Conservation (phyloP, 1,284 basidiomycete genomes). For the Apiotrichum gamsii region DNA sequence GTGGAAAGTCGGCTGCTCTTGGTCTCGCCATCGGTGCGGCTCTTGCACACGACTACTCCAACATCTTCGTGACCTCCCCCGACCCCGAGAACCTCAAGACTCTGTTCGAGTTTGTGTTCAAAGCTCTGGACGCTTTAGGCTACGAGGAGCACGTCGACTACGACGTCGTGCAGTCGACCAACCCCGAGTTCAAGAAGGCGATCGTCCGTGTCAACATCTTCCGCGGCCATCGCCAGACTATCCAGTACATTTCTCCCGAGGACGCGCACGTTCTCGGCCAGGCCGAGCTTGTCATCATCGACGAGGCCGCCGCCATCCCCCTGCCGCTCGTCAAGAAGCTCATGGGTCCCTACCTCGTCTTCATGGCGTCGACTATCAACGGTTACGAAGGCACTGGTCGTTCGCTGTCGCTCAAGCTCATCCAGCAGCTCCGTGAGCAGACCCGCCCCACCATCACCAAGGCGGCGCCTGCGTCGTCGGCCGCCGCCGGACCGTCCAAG, state of each 20-base stretch:
- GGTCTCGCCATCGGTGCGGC: slow-evolving; percentile 91
- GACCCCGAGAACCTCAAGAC: slow-evolving; percentile 97
- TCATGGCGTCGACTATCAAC: slow-evolving; percentile 97
- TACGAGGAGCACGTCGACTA: slow-evolving; percentile 99
- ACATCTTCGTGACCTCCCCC: slow-evolving; percentile 97
- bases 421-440: slow-evolving; percentile 90
- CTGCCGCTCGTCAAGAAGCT: slow-evolving; percentile 90
- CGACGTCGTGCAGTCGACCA: slow-evolving; percentile 88
- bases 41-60: slow-evolving; percentile 89
- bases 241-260: slow-evolving; percentile 97
- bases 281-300: slow-evolving; percentile 95
- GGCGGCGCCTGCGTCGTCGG: slow-evolving; percentile 39
- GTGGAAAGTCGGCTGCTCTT: slow-evolving; percentile 93
- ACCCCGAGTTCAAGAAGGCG: slow-evolving; percentile 89
- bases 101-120: slow-evolving; percentile 97
- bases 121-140: slow-evolving; percentile 87
- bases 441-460: slow-evolving; percentile 57
- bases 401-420: slow-evolving; percentile 92
- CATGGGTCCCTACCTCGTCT: slow-evolving; percentile 95
- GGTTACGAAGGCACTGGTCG: slow-evolving; percentile 99
- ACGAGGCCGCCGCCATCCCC: slow-evolving; percentile 97
- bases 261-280: slow-evolving; percentile 96
- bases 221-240: slow-evolving; percentile 84
- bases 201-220: slow-evolving; percentile 96
- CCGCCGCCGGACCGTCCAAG: slow-evolving; percentile 33